Evolutionary conservation across 2,329 filamentous ascomycete species (phyloP), one percentile per base, ranked within the genome.

Genomic region (Periconia sp.): DNA sequence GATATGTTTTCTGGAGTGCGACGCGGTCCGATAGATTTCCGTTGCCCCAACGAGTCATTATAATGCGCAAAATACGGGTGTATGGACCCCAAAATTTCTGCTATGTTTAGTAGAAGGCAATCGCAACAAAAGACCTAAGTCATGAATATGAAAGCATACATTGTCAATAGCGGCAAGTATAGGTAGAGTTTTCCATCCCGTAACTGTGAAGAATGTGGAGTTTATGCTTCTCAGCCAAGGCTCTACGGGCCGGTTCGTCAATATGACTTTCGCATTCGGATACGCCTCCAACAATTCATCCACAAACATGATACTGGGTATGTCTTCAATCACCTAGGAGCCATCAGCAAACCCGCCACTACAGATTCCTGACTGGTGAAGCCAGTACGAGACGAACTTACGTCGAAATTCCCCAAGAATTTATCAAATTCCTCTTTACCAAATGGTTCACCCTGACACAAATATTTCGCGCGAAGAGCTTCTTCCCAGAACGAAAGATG

Each of bases 221-320:
- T 41, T 14, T 19, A 81, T 56, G 77, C 76, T 53, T 57, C 44
- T 43, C 63, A 81, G 77, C 84, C 86, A 89, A 41, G 83, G 82
- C 69, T 89, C 79, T 37, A 88, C 83, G 53, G 88, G 84, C 44
- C 86, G 82, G 53, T 81, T 86, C 14, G 85, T 87, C 57, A 90
- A 76, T 46, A 91, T 81, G 50, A 90, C 83, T 73, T 90, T 90
- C 53, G 87, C 87, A 51, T 89, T 84, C 1, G 87, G 87, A 68
- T 90, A 90, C 15, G 85, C 85, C 65, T 86, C 83, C 57, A 89
- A 86, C 56, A 90, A 78, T 70, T 90, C 87, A 69, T 85, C 81
- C 50, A 84, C 84, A 64, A 90, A 90, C 41, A 84, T 83, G 42
- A 85, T 82, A 20, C 84, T 82, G 9, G 86, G 86, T 82, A 83